A percentile compares a stretch with the other conserved stretches of the same genome.
phyloP scores from a whole-genome alignment of 331 rosid species.

The Telfairia occidentalis region DNA sequence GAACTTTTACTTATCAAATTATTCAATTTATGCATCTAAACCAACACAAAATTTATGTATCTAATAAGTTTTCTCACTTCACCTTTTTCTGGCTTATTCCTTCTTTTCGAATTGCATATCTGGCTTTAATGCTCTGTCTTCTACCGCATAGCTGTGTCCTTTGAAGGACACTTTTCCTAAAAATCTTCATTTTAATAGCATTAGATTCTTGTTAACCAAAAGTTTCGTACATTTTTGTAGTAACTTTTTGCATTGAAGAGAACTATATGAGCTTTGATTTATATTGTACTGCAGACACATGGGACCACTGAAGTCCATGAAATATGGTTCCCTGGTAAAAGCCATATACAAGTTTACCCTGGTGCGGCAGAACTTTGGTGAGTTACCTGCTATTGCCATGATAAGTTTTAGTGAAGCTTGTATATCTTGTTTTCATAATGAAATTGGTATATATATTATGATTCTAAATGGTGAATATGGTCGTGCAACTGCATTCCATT shows the following conservation, averaged over 20 bases:
- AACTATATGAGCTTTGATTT: neutral
- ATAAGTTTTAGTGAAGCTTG: neutral
- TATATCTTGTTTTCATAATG: neutral
- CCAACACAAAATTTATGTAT: neutral
- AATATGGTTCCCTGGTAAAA: conserved; percentile 52
- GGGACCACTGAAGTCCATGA: conserved; percentile 51
- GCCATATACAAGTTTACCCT: conserved; percentile 43
- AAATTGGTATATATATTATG: neutral
- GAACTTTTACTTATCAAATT: neutral
- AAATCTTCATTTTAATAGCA: neutral
- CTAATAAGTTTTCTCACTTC: neutral
- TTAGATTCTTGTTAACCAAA: neutral
- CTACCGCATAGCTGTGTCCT: neutral
- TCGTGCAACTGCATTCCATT: neutral
- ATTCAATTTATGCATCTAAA: neutral
- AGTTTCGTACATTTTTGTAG: neutral
- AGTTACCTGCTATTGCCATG: conserved; percentile 11
- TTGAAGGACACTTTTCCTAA: neutral
- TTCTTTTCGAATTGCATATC: neutral
- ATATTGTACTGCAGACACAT: conserved; percentile 41
- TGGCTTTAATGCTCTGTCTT: neutral
- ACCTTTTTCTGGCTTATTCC: neutral
- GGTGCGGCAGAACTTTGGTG: conserved; percentile 75
- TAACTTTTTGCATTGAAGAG: neutral
- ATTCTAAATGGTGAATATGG: neutral